Evolutionary conservation across 805 yeast species (phyloP).

Genomic region (Metschnikowia gruessii): DNA sequence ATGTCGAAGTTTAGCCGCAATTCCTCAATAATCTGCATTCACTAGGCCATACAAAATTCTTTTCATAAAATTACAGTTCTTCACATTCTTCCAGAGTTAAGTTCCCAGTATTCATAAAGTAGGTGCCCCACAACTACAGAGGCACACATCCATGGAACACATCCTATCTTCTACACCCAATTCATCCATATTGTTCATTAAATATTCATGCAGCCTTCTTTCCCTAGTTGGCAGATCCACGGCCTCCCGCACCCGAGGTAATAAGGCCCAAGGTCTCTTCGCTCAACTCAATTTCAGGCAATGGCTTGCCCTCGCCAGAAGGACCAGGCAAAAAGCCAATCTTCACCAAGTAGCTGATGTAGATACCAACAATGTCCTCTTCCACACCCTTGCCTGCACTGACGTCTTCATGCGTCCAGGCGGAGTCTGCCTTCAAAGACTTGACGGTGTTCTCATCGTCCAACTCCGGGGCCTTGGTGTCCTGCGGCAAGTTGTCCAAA

Average conservation of each 20-base stretch:
- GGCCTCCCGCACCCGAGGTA: constrained; percentile 22
- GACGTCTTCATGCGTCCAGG: constrained; percentile 63
- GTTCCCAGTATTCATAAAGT: too few relatives aligned
- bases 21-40: too few relatives aligned
- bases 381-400: constrained; percentile 78
- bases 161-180: too few relatives aligned
- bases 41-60: too few relatives aligned
- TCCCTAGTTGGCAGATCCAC: constrained; percentile 22
- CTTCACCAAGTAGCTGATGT: constrained; percentile 74
- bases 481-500: constrained; percentile 84
- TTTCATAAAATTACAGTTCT: too few relatives aligned
- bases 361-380: constrained; percentile 61
- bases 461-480: constrained; percentile 92
- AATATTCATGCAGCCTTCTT: too few relatives aligned
- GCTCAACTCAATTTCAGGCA: constrained; percentile 59
- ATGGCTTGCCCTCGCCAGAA: constrained; percentile 34
- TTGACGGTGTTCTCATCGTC: constrained; percentile 80
- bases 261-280: constrained; percentile 48
- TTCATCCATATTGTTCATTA: too few relatives aligned
- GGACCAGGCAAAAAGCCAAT: constrained; percentile 80
- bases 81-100: too few relatives aligned
- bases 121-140: too few relatives aligned
- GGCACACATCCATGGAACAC: too few relatives aligned
- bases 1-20: too few relatives aligned
- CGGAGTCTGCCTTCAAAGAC: constrained; percentile 60